Evolutionary conservation across 345 rosid species (phyloP).

Genomic region (Anastatica hierochuntica): DNA sequence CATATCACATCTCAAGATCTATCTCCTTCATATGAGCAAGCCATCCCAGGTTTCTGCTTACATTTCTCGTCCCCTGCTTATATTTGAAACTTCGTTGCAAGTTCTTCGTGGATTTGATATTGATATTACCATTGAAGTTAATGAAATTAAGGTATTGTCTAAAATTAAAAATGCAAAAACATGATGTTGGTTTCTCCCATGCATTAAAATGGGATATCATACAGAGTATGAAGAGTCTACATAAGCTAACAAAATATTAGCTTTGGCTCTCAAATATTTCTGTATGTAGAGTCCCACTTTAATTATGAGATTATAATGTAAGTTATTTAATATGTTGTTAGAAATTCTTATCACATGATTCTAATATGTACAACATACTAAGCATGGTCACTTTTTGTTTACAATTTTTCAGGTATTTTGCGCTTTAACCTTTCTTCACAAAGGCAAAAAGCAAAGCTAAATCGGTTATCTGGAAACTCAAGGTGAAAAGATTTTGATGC

Average conservation of each 20-base stretch:
- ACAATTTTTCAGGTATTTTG: too few species aligned
- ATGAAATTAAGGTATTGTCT: constrained; percentile 79
- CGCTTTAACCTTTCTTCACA: too few species aligned
- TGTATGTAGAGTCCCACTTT: constrained; percentile 1
- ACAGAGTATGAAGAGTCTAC: background rate
- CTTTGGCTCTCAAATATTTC: background rate
- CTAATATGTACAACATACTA: constrained; percentile 41
- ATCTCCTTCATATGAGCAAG: too few species aligned
- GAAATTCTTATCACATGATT: constrained; percentile 46
- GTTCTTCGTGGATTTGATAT: constrained; percentile 89
- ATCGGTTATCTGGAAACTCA: too few species aligned
- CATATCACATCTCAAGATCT: too few species aligned
- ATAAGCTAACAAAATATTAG: background rate
- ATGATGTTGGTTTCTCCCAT: constrained; percentile 1
- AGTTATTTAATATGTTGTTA: constrained; percentile 25
- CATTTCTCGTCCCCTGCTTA: too few species aligned
- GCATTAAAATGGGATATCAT: background rate
- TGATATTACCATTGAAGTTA: constrained; percentile 76
- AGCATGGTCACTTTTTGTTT: constrained; percentile 65
- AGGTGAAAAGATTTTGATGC: too few species aligned
- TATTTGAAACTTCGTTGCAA: constrained; percentile 93
- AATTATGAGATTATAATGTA: constrained; percentile 5
- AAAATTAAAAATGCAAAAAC: background rate
- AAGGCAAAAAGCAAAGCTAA: too few species aligned
- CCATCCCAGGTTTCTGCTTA: too few species aligned